Evolutionary conservation across 352 stramenopile species (phyloP).

Genomic region (Lagenidium giganteum): DNA sequence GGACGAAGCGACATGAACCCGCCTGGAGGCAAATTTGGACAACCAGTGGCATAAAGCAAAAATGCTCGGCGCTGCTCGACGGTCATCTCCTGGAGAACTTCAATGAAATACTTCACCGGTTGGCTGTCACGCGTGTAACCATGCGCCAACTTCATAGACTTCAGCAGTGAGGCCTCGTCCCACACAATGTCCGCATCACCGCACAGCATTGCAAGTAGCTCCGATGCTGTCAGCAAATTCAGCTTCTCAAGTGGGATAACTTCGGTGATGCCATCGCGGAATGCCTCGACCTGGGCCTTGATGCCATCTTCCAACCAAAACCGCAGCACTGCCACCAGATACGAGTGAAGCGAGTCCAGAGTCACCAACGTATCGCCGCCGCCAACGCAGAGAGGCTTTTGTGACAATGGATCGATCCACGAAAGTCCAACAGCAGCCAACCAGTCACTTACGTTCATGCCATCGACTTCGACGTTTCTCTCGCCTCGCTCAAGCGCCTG

Average conservation of each 20-base stretch:
- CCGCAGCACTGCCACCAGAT: conserved; percentile 48
- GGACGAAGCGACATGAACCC: conserved; percentile 65
- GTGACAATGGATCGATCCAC: conserved; percentile 77
- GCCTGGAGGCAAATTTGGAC: conserved; percentile 71
- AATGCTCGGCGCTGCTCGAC: conserved; percentile 56
- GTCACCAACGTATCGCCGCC: conserved; percentile 48
- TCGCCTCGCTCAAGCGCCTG: conserved; percentile 21
- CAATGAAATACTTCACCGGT: conserved; percentile 64
- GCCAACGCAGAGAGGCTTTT: conserved; percentile 41
- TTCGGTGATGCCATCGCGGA: conserved; percentile 71
- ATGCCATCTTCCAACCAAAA: conserved; percentile 69
- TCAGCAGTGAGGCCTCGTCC: conserved; percentile 51
- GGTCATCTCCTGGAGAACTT: conserved; percentile 67
- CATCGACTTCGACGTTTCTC: conserved; percentile 46
- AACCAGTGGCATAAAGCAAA: conserved; percentile 77
- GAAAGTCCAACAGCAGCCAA: conserved; percentile 60
- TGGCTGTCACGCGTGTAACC: conserved; percentile 76
- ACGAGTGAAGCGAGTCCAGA: conserved; percentile 40
- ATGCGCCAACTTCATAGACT: conserved; percentile 76
- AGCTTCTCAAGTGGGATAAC: conserved; percentile 70
- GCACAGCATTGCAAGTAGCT: conserved; percentile 64
- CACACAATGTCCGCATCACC: conserved; percentile 72
- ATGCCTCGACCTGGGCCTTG: conserved; percentile 54
- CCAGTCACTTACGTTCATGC: conserved; percentile 43
- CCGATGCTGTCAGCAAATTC: conserved; percentile 56